phyloP scores from a whole-genome alignment of 140 eudicot species.

The Cichorium intybus region DNA sequence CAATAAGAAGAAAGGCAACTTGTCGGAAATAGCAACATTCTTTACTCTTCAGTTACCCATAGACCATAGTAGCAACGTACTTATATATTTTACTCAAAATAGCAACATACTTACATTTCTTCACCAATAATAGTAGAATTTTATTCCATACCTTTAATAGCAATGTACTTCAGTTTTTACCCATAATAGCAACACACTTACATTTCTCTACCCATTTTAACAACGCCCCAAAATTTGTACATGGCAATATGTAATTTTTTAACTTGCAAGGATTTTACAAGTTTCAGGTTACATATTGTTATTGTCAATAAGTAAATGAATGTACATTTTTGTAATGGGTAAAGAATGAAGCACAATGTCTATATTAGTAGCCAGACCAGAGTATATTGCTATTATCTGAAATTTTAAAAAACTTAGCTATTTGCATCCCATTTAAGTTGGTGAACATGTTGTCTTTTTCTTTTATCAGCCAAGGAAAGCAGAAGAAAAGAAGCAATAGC shows the following conservation, averaged over 20 bases:
- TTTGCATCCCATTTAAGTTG: background rate
- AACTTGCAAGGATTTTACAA: too few species aligned
- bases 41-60: too few species aligned
- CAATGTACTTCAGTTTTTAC: background rate
- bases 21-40: background rate
- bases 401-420: too few species aligned
- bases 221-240: too few species aligned
- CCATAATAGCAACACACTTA: background rate
- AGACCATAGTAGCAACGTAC: too few species aligned
- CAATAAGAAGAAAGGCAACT: background rate
- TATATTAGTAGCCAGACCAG: background rate
- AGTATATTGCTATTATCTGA: background rate
- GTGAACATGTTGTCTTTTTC: background rate
- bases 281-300: too few species aligned
- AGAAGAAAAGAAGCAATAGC: slow-evolving; percentile 28
- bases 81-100: too few species aligned
- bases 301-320: too few species aligned
- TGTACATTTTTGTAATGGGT: too few species aligned
- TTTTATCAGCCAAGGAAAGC: slow-evolving; percentile 29
- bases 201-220: background rate
- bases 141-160: too few species aligned
- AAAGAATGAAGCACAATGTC: background rate
- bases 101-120: too few species aligned
- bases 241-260: background rate
- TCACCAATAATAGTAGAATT: too few species aligned